phyloP scores from a whole-genome alignment of 768 basidiomycete genomes.

The Scleroderma bovista region DNA sequence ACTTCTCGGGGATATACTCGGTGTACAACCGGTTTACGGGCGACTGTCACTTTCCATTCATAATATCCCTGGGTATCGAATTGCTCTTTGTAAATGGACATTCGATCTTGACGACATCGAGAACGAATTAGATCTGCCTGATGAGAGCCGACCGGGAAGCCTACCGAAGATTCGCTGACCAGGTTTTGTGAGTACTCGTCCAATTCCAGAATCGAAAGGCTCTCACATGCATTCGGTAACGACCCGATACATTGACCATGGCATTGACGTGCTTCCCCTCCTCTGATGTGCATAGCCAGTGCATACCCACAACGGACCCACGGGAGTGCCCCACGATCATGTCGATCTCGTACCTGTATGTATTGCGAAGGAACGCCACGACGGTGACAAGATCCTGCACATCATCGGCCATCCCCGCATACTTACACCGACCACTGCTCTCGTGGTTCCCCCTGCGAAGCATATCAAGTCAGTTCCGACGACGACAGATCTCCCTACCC shows the following conservation, averaged over 20 bases:
- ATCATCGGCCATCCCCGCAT: conserved; percentile 56
- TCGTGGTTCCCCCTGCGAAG: conserved; percentile 69
- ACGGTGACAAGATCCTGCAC: conserved; percentile 62
- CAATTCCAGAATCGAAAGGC: not conserved
- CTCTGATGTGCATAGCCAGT: conserved; percentile 62
- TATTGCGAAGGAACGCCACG: conserved; percentile 51
- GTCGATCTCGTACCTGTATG: conserved; percentile 63
- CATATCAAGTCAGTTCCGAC: conserved; percentile 2
- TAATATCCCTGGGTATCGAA: conserved; percentile 56
- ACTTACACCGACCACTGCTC: conserved; percentile 59
- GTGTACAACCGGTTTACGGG: conserved; percentile 49
- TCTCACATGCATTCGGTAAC: conserved; percentile 76
- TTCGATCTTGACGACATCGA: conserved; percentile 14
- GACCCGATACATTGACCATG: conserved; percentile 70
- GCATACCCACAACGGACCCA: conserved; percentile 60
- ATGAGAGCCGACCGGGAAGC: not conserved
- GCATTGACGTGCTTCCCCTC: conserved; percentile 52
- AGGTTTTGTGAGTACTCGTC: conserved; percentile 2
- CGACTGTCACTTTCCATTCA: conserved; percentile 60
- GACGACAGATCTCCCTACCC: conserved; percentile 17
- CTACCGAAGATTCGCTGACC: conserved; percentile 26
- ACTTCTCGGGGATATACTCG: conserved; percentile 56
- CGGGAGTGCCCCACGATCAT: conserved; percentile 76
- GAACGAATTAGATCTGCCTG: not conserved
- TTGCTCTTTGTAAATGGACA: conserved; percentile 39